Percentiles rank a stretch among this genome's conserved stretches.
Evolutionary conservation across 305 asterid genomes (phyloP).

Genomic region (Coffea humblotiana): DNA sequence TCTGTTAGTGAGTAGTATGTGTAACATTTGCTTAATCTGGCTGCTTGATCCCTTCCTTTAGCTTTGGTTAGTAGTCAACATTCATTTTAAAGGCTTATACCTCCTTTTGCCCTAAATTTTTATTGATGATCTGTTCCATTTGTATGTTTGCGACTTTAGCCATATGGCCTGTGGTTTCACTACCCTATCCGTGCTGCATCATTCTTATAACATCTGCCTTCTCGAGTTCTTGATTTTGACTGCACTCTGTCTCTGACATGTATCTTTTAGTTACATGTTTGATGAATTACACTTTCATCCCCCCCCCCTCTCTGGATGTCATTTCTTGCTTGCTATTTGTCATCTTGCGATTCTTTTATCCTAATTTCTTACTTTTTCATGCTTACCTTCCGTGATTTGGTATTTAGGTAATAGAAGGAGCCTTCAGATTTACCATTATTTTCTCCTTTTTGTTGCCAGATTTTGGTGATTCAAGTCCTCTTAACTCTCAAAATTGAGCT

Average conservation of each 20-base stretch:
- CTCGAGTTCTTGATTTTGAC: neutral
- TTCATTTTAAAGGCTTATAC: neutral
- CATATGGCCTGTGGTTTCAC: neutral
- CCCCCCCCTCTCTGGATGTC: too few species aligned
- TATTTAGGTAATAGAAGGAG: neutral
- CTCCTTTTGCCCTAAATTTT: neutral
- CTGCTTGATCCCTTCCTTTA: neutral
- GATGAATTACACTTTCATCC: neutral
- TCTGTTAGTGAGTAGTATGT: neutral
- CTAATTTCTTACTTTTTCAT: neutral
- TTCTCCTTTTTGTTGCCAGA: constrained; percentile 30
- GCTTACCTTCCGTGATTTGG: neutral
- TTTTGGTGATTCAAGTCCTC: constrained; percentile 27
- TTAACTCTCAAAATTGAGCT: constrained; percentile 16
- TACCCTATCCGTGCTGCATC: neutral
- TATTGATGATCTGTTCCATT: neutral
- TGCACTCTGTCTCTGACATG: neutral
- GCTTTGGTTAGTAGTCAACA: neutral
- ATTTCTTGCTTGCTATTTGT: neutral
- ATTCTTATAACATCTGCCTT: neutral
- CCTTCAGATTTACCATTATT: constrained; percentile 13
- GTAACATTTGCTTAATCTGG: neutral
- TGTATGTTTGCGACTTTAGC: neutral
- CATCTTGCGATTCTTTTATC: neutral
- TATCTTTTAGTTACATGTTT: neutral